Evolutionary conservation across 805 yeast genomes (phyloP), one percentile per base, ranked within the genome.

Genomic region (Starmerella geochares): DNA sequence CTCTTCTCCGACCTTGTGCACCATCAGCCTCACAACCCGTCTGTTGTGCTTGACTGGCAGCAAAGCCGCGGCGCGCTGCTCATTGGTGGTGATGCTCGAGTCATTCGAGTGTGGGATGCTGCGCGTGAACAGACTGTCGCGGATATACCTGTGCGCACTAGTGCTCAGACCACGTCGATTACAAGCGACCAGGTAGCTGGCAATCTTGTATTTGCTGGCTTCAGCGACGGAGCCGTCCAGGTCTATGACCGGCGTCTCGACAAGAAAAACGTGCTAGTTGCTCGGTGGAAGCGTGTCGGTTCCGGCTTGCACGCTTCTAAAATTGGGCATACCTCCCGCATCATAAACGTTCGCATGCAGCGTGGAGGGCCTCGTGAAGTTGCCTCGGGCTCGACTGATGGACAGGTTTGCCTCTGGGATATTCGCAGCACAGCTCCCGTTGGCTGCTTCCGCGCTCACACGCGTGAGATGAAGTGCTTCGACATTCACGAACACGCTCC

Each of bases 401-500:
- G 98, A 1, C 70, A 73, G 40, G 83, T 92, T 3, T 83, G 81
- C 50, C 64, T 92, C 23, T 92, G 97, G 97, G 98, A 92, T 66
- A 81, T 92, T 27, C 72, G 98, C 52, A 63, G 71, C 32, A 7
- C 54, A 3, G 78, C 78, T 9, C 90, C 96, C 0, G 84, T 90
- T 2, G 68, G 75, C 5, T 68, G 79, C 1, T 86, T 81, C 67
- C 70, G 68, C 20, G 83, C 83, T n/a, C 71, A 66, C 16, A 69
- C 70, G 1, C 68, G 70, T 44, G 69, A 71, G 3, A 74, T 77
- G 75, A 76, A 92, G 7, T 74, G 86, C 19, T 73, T 86, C 49
- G 83, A 84, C 60, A 78, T 86, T 4, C 98, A 92, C 67, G 98
- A 92, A 60, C 98, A 92, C 67, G 98, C 97, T 0, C 97, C 98